These are phyloP conservation scores for Cystobasidium tubakii DNA, from an alignment of 768 basidiomycete genomes.

Conservation along the genomic window DNA sequence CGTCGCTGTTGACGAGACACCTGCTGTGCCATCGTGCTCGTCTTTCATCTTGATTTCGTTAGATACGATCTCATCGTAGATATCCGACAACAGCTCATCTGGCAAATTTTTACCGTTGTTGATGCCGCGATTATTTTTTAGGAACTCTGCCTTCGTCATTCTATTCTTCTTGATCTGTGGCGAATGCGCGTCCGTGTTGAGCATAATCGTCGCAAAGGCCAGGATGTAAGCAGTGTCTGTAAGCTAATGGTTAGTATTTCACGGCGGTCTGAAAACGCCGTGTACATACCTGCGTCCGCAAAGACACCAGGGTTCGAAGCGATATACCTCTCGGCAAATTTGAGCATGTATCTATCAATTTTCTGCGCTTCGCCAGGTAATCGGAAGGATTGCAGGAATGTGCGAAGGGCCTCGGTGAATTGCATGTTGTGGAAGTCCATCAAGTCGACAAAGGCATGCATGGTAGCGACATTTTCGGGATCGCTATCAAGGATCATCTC, in stretches of 20 bases:
- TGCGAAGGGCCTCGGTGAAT: conserved; percentile 83
- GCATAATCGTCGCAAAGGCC: conserved; percentile 87
- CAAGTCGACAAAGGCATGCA: conserved; percentile 95
- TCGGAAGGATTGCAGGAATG: conserved; percentile 90
- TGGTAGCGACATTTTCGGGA: conserved; percentile 77
- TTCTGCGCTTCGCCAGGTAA: conserved; percentile 96
- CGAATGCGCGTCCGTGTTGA: conserved; percentile 96
- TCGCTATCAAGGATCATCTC: too few relatives aligned
- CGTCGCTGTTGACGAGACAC: conserved; percentile 53
- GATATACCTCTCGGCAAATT: conserved; percentile 95
- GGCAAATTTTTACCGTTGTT: conserved; percentile 84
- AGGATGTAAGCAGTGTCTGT: conserved; percentile 88
- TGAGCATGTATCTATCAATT: conserved; percentile 97
- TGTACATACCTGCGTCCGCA: conserved; percentile 79
- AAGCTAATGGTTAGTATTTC: background rate
- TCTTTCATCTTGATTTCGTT: conserved; percentile 99
- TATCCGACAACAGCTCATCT: conserved; percentile 68
- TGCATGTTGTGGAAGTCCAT: conserved; percentile 73
- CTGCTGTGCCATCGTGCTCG: conserved; percentile 63
- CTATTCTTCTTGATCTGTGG: conserved; percentile 80
- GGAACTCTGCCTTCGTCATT: conserved; percentile 86
- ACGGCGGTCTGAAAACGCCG: background rate
- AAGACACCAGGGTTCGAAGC: conserved; percentile 79
- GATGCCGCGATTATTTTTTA: conserved; percentile 93
- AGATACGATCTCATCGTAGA: conserved; percentile 81